These are phyloP conservation scores for Didymella lethalis DNA, from an alignment of 2,329 filamentous ascomycete species.

Conservation along the genomic window DNA sequence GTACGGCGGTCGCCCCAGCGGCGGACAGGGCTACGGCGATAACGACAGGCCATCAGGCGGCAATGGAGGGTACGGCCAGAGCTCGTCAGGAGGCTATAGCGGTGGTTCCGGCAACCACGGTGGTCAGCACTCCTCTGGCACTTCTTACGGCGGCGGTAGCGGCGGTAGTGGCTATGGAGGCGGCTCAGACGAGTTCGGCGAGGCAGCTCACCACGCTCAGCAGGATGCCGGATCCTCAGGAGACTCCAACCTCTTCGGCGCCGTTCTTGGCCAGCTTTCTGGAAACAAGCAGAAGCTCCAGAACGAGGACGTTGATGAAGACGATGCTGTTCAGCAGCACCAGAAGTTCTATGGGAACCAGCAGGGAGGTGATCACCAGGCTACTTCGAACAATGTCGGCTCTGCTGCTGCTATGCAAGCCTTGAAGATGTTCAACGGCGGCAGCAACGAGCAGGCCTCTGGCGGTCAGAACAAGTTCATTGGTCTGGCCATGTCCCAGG, in stretches of 20 bases:
- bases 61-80: slow-evolving; percentile 22
- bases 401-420: slow-evolving; percentile 82
- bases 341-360: slow-evolving; percentile 71
- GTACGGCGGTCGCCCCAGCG: slow-evolving; percentile 21
- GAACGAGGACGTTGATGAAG: slow-evolving; percentile 66
- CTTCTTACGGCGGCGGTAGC: slow-evolving; percentile 55
- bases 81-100: slow-evolving; percentile 29
- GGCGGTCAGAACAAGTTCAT: slow-evolving; percentile 79
- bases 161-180: slow-evolving; percentile 51
- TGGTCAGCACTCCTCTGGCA: slow-evolving; percentile 51
- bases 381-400: slow-evolving; percentile 61
- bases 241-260: slow-evolving; percentile 62
- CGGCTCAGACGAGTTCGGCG: slow-evolving; percentile 60
- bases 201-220: slow-evolving; percentile 63
- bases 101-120: slow-evolving; percentile 33
- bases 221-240: slow-evolving; percentile 62
- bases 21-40: slow-evolving; percentile 23
- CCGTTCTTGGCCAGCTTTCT: slow-evolving; percentile 63
- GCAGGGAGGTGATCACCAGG: slow-evolving; percentile 55
- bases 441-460: slow-evolving; percentile 51
- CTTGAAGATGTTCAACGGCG: slow-evolving; percentile 77
- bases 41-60: slow-evolving; percentile 34
- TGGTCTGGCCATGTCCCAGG: slow-evolving; percentile 86
- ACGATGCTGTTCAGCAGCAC: slow-evolving; percentile 76
- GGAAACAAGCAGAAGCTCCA: slow-evolving; percentile 61